phyloP scores from a whole-genome alignment of 2,329 filamentous ascomycete species.

The Botrytis medusae region DNA sequence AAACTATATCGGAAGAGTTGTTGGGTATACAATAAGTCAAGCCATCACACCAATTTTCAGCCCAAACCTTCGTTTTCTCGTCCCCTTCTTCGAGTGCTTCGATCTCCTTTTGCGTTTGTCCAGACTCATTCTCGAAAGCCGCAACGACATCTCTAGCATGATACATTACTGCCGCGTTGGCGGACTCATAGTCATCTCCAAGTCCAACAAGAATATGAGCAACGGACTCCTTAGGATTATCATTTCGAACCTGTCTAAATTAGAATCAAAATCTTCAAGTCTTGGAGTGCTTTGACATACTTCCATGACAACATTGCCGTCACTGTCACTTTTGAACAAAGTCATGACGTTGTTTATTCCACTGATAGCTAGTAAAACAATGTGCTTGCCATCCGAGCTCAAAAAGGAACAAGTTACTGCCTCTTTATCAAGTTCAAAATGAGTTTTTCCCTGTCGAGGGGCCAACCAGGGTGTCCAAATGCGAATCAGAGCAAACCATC shows the following conservation, averaged over 20 bases:
- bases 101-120: constrained; percentile 49
- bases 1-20: background rate
- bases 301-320: constrained; percentile 67
- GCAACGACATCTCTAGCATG: constrained; percentile 70
- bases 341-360: constrained; percentile 70
- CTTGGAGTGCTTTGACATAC: constrained; percentile 43
- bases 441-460: constrained; percentile 74
- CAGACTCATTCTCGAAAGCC: constrained; percentile 45
- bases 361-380: constrained; percentile 78
- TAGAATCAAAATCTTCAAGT: background rate
- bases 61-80: constrained; percentile 56
- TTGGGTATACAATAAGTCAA: constrained; percentile 70
- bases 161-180: constrained; percentile 80
- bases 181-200: constrained; percentile 70
- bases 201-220: constrained; percentile 69
- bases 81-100: constrained; percentile 50
- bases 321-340: constrained; percentile 62
- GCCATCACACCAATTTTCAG: constrained; percentile 88
- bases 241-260: constrained; percentile 59
- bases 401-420: constrained; percentile 78
- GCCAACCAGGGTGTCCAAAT: constrained; percentile 83
- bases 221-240: constrained; percentile 55
- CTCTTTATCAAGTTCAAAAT: constrained; percentile 72
- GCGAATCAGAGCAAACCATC: constrained; percentile 81
- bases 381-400: constrained; percentile 65